Evolutionary conservation across 345 rosid species (phyloP), one percentile per base, ranked within the genome.

Genomic region (Microcos paniculata): DNA sequence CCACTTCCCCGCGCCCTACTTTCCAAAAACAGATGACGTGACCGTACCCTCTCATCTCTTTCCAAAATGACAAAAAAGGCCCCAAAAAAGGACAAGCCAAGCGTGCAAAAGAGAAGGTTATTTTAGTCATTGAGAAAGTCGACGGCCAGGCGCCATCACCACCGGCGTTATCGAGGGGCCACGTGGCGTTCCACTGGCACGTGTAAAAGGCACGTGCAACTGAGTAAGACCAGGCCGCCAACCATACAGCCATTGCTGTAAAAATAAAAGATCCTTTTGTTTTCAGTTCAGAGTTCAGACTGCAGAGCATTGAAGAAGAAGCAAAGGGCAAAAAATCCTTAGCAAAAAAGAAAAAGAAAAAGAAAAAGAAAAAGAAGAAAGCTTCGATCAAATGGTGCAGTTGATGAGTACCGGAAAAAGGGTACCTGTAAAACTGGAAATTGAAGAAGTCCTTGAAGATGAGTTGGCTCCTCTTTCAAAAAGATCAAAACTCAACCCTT

Each of bases 311-410:
- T 16, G 55, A 42, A 56, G 26, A 42, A 56, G 26, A 16, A 55
- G 19, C 49, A 40, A 64, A 64, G 30, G 0, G 4, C 24, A 13
- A n/a, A 1, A 23, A 40, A 42, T 35, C 38, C 38, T 35, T 6
- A 38, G 40, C 40, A 31, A 61, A 6, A 0, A 6, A 12, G 2
- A 61, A 61, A 14, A 62, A 62, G 16, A 56, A 71, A 38, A 24
- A n/a, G 45, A 14, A 11, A 45, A 24, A 23, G 2, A 45, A 28
- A 6, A 46, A 7, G 3, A 57, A 61, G 31, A 57, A 16, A 16
- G 65, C 63, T 71, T 55, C n/a, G 52, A 31, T 15, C 45, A 70
- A 61, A 88, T 88, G 91, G 91, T 88, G 80, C 85, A 86, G 74
- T 26, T 81, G 79, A 88, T 80, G 89, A 74, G 33, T 40, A 74